A percentile compares a stretch with the other conserved stretches of the same genome.
These are phyloP conservation scores for Microsporum canis DNA, from an alignment of 2,329 filamentous ascomycete species.

Conservation along the genomic window DNA sequence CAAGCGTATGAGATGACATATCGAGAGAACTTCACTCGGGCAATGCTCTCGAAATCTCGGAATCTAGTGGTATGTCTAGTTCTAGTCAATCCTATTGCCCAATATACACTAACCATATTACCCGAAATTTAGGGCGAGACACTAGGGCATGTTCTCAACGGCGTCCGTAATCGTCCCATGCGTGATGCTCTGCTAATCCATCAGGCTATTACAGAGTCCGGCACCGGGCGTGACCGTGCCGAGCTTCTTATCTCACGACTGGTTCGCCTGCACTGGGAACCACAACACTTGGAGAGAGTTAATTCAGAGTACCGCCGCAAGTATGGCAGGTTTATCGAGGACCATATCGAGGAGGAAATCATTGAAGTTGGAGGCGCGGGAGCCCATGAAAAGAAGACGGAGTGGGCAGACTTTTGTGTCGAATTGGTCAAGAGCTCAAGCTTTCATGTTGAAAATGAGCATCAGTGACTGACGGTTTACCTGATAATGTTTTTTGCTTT, in stretches of 20 bases:
- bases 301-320: constrained; percentile 70
- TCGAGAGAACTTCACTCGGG: constrained; percentile 70
- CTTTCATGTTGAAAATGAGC: constrained; percentile 8
- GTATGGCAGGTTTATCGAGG: constrained; percentile 62
- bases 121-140: constrained; percentile 62
- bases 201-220: constrained; percentile 70
- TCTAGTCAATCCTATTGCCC: not conserved
- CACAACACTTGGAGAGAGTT: constrained; percentile 64
- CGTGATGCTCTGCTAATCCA: constrained; percentile 83
- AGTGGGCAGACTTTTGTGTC: constrained; percentile 67
- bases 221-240: constrained; percentile 60
- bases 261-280: constrained; percentile 87
- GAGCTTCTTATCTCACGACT: constrained; percentile 81
- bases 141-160: constrained; percentile 88
- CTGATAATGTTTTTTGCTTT: not conserved
- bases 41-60: constrained; percentile 75
- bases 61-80: constrained; percentile 74
- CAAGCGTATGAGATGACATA: constrained; percentile 63
- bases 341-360: constrained; percentile 67
- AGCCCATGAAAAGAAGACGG: constrained; percentile 21
- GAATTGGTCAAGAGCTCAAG: constrained; percentile 42
- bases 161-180: constrained; percentile 88
- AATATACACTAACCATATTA: constrained; percentile 9
- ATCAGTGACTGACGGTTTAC: not conserved
- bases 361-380: constrained; percentile 39